phyloP scores from a whole-genome alignment of 2,329 filamentous ascomycete species.

The Aspergillus fructus region DNA sequence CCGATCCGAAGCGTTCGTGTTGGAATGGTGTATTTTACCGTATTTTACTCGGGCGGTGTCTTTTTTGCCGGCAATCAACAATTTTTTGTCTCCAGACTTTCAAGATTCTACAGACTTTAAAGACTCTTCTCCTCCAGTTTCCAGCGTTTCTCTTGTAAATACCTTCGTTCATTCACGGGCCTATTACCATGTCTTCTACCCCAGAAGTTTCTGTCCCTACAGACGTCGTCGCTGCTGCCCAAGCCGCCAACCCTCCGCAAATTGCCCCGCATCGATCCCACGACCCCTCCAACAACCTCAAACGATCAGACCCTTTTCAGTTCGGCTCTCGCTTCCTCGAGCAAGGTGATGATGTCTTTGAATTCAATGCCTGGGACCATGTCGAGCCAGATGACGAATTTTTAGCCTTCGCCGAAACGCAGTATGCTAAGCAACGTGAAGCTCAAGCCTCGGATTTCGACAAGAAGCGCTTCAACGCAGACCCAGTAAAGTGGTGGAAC shows the following conservation, averaged over 20 bases:
- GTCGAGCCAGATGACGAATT: constrained; percentile 90
- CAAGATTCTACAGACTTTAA: neutral
- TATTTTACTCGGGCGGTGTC: neutral
- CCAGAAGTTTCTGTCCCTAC: constrained; percentile 17
- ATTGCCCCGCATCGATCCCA: constrained; percentile 67
- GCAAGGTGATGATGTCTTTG: constrained; percentile 84
- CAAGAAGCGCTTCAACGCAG: constrained; percentile 80
- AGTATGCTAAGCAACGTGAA: constrained; percentile 80
- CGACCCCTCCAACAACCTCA: constrained; percentile 69
- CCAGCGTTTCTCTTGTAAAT: neutral
- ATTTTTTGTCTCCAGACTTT: neutral
- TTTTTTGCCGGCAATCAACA: constrained; percentile 1
- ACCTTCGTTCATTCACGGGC: neutral
- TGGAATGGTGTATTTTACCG: neutral
- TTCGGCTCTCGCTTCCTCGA: constrained; percentile 88
- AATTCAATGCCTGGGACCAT: constrained; percentile 99
- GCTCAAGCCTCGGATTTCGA: constrained; percentile 92
- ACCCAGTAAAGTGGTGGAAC: constrained; percentile 97
- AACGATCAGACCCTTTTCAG: constrained; percentile 88
- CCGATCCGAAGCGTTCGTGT: too few relatives aligned
- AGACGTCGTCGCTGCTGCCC: constrained; percentile 33
- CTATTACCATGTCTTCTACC: constrained; percentile 11
- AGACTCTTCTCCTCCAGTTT: neutral
- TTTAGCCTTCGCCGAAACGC: constrained; percentile 78
- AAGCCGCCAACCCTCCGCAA: constrained; percentile 47